Percentiles rank a stretch among this genome's conserved stretches.
Conservation (phyloP, 1,139 yeast species). For the Meyerozyma guilliermondii region DNA sequence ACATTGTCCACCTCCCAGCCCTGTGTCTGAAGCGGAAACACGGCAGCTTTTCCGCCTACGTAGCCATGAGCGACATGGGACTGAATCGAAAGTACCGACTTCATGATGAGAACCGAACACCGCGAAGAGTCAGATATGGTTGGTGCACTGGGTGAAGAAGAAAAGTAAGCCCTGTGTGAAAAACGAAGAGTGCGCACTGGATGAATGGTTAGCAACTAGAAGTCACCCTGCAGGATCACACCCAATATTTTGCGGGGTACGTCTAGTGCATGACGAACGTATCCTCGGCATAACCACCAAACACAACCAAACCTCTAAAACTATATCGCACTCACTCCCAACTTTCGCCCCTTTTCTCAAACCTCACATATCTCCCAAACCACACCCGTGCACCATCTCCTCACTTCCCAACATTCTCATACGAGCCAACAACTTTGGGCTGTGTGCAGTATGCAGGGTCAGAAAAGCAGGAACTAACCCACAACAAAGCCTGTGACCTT, state of each 20-base stretch:
- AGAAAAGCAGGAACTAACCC: not conserved
- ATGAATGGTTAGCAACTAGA: no score
- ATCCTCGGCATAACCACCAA: not conserved
- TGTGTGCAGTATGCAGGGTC: not conserved
- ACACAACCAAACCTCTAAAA: not conserved
- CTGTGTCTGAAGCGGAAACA: conserved; percentile 37
- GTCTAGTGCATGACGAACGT: no score
- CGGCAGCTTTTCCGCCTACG: conserved; percentile 39
- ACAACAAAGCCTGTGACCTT: not conserved
- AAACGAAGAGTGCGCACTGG: no score
- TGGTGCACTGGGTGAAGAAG: not conserved
- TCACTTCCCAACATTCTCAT: not conserved
- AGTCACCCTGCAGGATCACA: no score
- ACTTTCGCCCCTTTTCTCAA: no score
- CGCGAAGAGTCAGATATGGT: not conserved
- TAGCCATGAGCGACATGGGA: conserved; percentile 46
- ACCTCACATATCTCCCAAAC: no score
- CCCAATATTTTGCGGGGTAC: no score
- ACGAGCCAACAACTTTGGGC: not conserved
- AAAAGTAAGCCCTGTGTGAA: no score
- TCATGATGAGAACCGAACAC: conserved; percentile 4
- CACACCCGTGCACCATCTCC: not conserved
- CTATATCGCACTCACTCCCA: no score
- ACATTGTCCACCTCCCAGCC: conserved; percentile 44
- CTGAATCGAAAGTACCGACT: conserved; percentile 32